A percentile compares a stretch with the other conserved stretches of the same genome.
phyloP scores from a whole-genome alignment of 495 filamentous ascomycete species.

The Massariosphaeria phaeospora region DNA sequence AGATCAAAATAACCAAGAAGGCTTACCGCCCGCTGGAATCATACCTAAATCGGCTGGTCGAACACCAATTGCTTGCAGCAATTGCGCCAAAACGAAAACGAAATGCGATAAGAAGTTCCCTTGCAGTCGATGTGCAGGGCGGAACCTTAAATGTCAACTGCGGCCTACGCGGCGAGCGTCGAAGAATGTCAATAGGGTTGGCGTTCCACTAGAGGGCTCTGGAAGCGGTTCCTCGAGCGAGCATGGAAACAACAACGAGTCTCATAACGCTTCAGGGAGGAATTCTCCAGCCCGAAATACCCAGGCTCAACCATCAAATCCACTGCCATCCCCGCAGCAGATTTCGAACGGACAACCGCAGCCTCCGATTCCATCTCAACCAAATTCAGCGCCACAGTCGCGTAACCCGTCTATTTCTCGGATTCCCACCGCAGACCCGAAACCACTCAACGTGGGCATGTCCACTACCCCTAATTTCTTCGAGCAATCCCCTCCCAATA shows the following conservation, averaged over 20 bases:
- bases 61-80: conserved; percentile 44
- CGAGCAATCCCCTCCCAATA: conserved; percentile 36
- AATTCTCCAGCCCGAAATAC: conserved; percentile 26
- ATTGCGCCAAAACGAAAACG: conserved; percentile 48
- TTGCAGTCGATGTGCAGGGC: conserved; percentile 53
- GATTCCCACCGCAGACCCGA: conserved; percentile 27
- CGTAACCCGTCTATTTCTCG: conserved; percentile 20
- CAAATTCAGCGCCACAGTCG: conserved; percentile 11
- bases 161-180: conserved; percentile 54
- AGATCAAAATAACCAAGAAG: conserved; percentile 41
- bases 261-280: conserved; percentile 18
- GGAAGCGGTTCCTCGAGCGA: conserved; percentile 32
- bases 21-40: conserved; percentile 40
- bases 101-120: conserved; percentile 65
- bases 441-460: conserved; percentile 25
- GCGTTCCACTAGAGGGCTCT: conserved; percentile 16
- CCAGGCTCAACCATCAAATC: conserved; percentile 20
- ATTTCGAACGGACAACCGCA: conserved; percentile 12
- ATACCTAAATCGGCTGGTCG: conserved; percentile 43
- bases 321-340: conserved; percentile 23
- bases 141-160: conserved; percentile 53
- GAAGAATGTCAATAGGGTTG: conserved; percentile 41
- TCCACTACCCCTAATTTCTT: conserved; percentile 32
- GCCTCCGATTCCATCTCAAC: conserved; percentile 17
- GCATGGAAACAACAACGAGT: conserved; percentile 23